Evolutionary conservation across 805 yeast species (phyloP), one percentile per base, ranked within the genome.

Genomic region (Lipomyces yamadae): DNA sequence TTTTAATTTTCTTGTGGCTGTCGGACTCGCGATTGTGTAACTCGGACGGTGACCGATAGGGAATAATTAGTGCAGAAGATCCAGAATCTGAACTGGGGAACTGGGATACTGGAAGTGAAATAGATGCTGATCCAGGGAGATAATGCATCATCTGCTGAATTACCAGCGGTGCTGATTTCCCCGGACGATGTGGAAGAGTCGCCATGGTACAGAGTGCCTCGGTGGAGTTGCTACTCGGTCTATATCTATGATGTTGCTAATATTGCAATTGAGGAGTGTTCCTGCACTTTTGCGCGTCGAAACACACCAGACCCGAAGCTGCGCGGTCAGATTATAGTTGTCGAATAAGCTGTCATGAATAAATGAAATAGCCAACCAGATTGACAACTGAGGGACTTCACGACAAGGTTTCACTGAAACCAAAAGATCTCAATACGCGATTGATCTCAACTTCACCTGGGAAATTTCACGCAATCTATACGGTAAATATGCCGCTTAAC

Each of bases 141-240:
- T 67, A 65, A 35, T 64, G 61, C 33, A 24, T 54, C 24, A 67
- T 39, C 63, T 63, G 55, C 64, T 60, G 65, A n/a, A 67, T 15
- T 13, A 67, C 32, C 29, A 67, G 62, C 42, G 70, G 66, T 33
- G 68, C 63, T 11, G 70, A 64, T 55, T 65, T 65, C 48, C 70
- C 70, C 8, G 70, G 64, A 45, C 66, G 64, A n/a, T 48, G 48
- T n/a, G 61, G 56, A 42, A 48, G 55, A 7, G 18, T 8, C 35
- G 64, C 42, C 63, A 62, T 64, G 34, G 6, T 13, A 24, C 32
- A 15, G 48, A 15, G 3, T 42, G 48, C 10, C 8, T n/a, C n/a
- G 18, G 48, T 42, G 18, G 48, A 42, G 10, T 2, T 13, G 18
- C 48, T 42, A 8, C n/a, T 42, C 48, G 15, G n/a, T 42, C 48